A percentile compares a stretch with the other conserved stretches of the same genome.
These are phyloP conservation scores for Leccinum subtestaceum DNA, from an alignment of 768 basidiomycete genomes.

Conservation along the genomic window DNA sequence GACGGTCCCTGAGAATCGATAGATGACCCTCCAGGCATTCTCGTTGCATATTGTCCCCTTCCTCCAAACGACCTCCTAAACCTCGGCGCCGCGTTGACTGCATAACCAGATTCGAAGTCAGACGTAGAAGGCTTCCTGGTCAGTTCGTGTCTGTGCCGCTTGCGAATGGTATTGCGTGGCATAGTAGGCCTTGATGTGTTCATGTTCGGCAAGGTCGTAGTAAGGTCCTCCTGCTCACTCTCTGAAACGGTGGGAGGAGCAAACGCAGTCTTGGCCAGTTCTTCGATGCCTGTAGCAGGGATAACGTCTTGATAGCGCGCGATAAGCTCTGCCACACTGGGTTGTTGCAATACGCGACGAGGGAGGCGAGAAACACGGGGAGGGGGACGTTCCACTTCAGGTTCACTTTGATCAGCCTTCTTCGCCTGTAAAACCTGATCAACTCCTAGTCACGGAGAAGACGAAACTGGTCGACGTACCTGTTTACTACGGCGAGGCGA, in stretches of 20 bases:
- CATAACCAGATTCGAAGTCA: constrained; percentile 90
- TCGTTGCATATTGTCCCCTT: constrained; percentile 46
- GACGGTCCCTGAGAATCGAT: constrained; percentile 61
- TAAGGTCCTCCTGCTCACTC: constrained; percentile 69
- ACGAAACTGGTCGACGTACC: constrained; percentile 25
- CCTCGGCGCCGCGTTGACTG: constrained; percentile 84
- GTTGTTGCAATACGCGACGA: constrained; percentile 50
- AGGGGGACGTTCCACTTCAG: constrained; percentile 18
- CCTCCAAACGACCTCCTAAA: constrained; percentile 51
- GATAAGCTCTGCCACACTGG: constrained; percentile 82
- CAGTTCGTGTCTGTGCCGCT: constrained; percentile 46
- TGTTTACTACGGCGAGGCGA: constrained; percentile 18
- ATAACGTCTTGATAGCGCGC: constrained; percentile 77
- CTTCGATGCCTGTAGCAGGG: constrained; percentile 68
- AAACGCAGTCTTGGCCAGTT: constrained; percentile 68
- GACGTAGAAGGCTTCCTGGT: constrained; percentile 62
- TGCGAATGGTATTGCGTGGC: constrained; percentile 40
- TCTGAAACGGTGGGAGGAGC: constrained; percentile 61
- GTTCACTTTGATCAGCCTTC: constrained; percentile 25
- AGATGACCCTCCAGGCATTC: constrained; percentile 41
- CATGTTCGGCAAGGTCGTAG: constrained; percentile 23
- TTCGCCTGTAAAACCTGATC: constrained; percentile 17
- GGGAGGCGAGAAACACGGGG: constrained; percentile 59
- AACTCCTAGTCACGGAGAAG: background rate
- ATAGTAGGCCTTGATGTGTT: constrained; percentile 23